phyloP scores from a whole-genome alignment of 805 yeast species.

The Saccharomycopsis synnaedendra region DNA sequence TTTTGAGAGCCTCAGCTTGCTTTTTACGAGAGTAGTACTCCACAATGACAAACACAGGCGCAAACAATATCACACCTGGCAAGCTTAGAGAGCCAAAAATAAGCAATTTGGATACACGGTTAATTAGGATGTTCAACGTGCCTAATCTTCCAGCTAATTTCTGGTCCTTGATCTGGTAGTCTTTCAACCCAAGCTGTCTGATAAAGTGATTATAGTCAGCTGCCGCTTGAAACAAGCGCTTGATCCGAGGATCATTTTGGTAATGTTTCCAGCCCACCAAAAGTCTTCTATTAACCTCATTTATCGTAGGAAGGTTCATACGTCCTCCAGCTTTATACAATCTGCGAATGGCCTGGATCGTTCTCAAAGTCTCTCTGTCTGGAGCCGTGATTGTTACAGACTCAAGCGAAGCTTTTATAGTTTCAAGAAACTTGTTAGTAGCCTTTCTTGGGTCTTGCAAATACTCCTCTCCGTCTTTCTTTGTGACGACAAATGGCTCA shows the following conservation, averaged over 20 bases:
- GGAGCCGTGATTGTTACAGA: slow-evolving; percentile 84
- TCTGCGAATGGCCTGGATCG: slow-evolving; percentile 85
- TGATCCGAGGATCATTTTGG: slow-evolving; percentile 58
- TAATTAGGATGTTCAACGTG: slow-evolving; percentile 30
- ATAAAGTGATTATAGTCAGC: slow-evolving; percentile 57
- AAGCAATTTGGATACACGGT: slow-evolving; percentile 45
- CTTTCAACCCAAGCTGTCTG: slow-evolving; percentile 48
- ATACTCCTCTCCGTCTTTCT: slow-evolving; percentile 55
- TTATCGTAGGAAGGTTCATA: slow-evolving; percentile 70
- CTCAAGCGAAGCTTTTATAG: slow-evolving; percentile 59
- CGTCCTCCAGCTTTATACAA: slow-evolving; percentile 43
- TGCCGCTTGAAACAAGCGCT: slow-evolving; percentile 49
- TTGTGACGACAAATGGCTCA: slow-evolving; percentile 59
- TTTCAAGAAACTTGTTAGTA: slow-evolving; percentile 57
- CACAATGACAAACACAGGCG: slow-evolving; percentile 79
- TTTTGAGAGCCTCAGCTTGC: slow-evolving; percentile 70
- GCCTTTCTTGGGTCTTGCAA: slow-evolving; percentile 56
- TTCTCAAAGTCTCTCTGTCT: slow-evolving; percentile 81
- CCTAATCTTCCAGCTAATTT: slow-evolving; percentile 4
- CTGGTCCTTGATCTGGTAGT: slow-evolving; percentile 35
- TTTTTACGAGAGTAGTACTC: slow-evolving; percentile 63
- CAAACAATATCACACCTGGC: slow-evolving; percentile 82
- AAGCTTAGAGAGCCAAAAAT: slow-evolving; percentile 53
- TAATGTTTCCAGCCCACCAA: slow-evolving; percentile 71
- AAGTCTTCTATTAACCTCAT: slow-evolving; percentile 84